Evolutionary conservation across 169 alveolate species (phyloP), one percentile per base, ranked within the genome.

Genomic region (Ichthyophthirius multifiliis): DNA sequence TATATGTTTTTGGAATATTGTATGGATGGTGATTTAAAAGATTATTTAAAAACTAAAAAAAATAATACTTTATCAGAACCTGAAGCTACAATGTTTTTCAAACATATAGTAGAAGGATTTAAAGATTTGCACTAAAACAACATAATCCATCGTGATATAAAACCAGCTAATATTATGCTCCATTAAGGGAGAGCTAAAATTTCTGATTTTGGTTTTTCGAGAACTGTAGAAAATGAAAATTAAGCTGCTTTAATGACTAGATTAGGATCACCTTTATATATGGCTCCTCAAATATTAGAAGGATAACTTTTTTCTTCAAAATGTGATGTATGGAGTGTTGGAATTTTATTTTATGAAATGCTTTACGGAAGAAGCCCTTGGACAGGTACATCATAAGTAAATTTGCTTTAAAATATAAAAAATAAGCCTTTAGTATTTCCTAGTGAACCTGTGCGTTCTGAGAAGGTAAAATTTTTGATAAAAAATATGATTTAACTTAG

Each of bases 1-100:
- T 91, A 93, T 74, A 75, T 93, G 63, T 82, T 93, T 39, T 82
- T 93, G 46, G 96, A 93, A 73, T 93, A 79, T 62, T 91, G 94
- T 39, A 80, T 85, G 31, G 92, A 87, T 39, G 96, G 96, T 0
- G 93, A 87, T 71, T 74, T 93, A 23, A 80, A 88, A 41, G 74
- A 78, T 23, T 88, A 83, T 63, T 65, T 93, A 30, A 67, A 83
- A 65, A 84, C 76, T 35, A 83, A 81, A 31, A 76, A 67, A 32
- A 75, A 30, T 13, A 44, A 44, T 18, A 39, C 18, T n/a, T 31
- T 81, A 4, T 39, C 76, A 16, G 86, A 81, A 47, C 46, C 67
- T 18, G 86, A 81, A 81, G 86, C 86, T 35, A 76, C 43, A 2
- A 48, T 71, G 23, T 81, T 81, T 37, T 71, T 81, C 32, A 81